Evolutionary conservation across 1,139 yeast genomes (phyloP), one percentile per base, ranked within the genome.

Genomic region (Lipomyces yarrowii): DNA sequence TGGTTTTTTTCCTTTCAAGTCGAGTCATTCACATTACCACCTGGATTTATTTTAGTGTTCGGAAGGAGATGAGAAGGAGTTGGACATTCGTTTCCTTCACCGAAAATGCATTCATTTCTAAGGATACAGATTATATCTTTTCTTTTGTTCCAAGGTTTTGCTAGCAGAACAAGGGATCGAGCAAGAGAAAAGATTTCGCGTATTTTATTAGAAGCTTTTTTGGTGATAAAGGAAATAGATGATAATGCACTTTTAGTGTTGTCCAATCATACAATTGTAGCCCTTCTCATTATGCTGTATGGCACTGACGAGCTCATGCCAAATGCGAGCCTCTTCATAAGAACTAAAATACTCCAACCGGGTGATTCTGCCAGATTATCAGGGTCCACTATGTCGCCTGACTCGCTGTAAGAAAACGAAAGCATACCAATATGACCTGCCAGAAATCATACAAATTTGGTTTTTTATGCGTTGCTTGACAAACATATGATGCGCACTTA

Each of bases 41-140:
- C 11, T 42, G 48, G 48, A 7, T 42, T 37, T n/a, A 42, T 42
- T 42, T 30, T 52, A 52, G 32, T 33, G 55, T 52, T 52, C 55
- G 1, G 55, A 52, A 52, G 55, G 55, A 52, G 55, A 52, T 32
- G 55, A 52, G 55, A 52, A 52, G 55, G 55, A 42, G 10, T 42
- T 42, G 48, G 48, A 42, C 48, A 42, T 42, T 18, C 48, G 23
- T 42, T 42, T 37, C 18, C 48, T 42, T 42, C 48, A 10, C 48
- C 48, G 48, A 42, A 42, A 42, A 42, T 42, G 48, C 48, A 18
- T 42, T n/a, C n/a, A 42, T 42, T 37, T 42, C 23, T 42, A 42
- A n/a, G 8, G 48, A 42, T 42, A 42, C 48, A 42, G 48, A 42
- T 21, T 7, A 42, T 42, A 42, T 42, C 48, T 42, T 42, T 42